Percentiles rank a stretch among this genome's conserved stretches.
Conservation (phyloP, 345 rosid genomes). For the Reutealis trisperma region DNA sequence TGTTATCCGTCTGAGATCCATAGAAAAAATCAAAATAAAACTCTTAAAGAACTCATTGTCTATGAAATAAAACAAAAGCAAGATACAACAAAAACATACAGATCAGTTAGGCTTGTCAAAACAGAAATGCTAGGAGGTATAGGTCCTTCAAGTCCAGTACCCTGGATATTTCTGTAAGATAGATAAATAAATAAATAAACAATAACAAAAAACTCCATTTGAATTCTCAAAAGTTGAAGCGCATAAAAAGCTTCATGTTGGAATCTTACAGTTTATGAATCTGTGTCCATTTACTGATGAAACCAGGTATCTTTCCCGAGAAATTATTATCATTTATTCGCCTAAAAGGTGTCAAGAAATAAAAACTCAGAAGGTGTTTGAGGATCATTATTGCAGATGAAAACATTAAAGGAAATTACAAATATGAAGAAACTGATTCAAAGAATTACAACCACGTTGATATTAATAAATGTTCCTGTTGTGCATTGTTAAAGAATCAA, state of each 20-base stretch:
- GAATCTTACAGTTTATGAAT: slow-evolving; percentile 67
- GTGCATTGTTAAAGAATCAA: neutral
- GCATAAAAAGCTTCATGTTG: neutral
- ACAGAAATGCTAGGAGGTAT: slow-evolving; percentile 70
- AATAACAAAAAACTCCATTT: neutral
- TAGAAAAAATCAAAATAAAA: slow-evolving; percentile 14
- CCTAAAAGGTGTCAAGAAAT: slow-evolving; percentile 40
- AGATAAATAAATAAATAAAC: neutral
- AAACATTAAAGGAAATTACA: slow-evolving; percentile 2
- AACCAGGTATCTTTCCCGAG: slow-evolving; percentile 65
- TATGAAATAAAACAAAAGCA: neutral
- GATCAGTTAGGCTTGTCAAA: slow-evolving; percentile 60
- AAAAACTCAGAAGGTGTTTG: neutral
- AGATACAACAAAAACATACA: slow-evolving; percentile 51
- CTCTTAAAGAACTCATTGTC: slow-evolving; percentile 5
- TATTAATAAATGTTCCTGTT: neutral
- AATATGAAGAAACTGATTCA: neutral
- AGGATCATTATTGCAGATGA: neutral
- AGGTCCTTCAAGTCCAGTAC: slow-evolving; percentile 75
- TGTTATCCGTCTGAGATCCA: slow-evolving; percentile 65
- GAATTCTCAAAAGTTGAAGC: neutral
- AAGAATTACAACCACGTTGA: neutral
- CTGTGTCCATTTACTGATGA: slow-evolving; percentile 60
- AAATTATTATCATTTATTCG: slow-evolving; percentile 76
- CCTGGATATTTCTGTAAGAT: slow-evolving; percentile 67